These are phyloP conservation scores for Flueggea neowawraea DNA, from an alignment of 441 rosid species.

Conservation along the genomic window DNA sequence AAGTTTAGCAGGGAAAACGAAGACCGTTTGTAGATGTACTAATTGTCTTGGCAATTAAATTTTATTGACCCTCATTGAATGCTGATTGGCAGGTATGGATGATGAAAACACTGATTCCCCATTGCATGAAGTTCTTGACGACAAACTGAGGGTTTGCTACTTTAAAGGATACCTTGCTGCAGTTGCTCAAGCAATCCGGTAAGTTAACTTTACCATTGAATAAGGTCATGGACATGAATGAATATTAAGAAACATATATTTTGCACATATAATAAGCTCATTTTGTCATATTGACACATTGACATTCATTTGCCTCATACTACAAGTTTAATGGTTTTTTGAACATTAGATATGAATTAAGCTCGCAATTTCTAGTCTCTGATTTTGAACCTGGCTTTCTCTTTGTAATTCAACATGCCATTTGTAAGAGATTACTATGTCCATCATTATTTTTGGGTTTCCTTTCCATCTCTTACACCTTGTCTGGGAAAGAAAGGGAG, in stretches of 20 bases:
- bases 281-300: not conserved
- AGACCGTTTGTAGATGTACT: not conserved
- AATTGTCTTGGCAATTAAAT: not conserved
- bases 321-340: no score
- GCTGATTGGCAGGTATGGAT: slow-evolving; percentile 71
- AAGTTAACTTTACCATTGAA: slow-evolving; percentile 16
- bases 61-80: not conserved
- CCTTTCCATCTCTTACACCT: not conserved
- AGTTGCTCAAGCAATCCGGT: slow-evolving; percentile 79
- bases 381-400: no score
- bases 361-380: no score
- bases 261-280: no score
- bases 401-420: no score
- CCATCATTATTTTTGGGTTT: not conserved
- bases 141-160: slow-evolving; percentile 64
- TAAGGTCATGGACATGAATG: not conserved
- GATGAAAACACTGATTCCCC: slow-evolving; percentile 69
- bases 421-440: not conserved
- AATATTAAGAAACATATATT: not conserved
- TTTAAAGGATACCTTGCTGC: slow-evolving; percentile 65
- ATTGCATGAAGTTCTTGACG: slow-evolving; percentile 78
- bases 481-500: no score
- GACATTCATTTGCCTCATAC: not conserved
- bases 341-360: no score
- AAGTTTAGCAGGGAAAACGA: not conserved